Percentiles rank a stretch among this genome's conserved stretches.
Conservation (phyloP, 257 asterid genomes). For the Fraxinus excelsior region DNA sequence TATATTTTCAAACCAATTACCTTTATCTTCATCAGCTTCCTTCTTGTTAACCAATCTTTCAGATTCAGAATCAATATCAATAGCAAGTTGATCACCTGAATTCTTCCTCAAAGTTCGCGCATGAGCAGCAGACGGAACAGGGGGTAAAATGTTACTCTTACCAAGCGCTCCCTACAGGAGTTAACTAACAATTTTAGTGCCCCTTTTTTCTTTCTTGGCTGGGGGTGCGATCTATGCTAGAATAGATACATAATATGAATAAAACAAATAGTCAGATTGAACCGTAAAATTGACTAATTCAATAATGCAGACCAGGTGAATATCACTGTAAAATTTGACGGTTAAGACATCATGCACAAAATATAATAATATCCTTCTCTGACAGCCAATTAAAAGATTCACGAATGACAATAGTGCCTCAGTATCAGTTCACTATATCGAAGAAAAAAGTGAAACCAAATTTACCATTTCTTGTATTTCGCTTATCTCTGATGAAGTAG, state of each 20-base stretch:
- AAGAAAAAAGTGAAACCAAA: constrained; percentile 23
- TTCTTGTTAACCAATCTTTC: constrained; percentile 58
- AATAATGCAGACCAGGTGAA: not conserved
- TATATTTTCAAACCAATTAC: constrained; percentile 32
- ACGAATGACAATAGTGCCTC: not conserved
- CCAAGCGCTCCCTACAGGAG: constrained; percentile 64
- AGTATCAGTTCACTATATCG: constrained; percentile 5
- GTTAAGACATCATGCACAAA: not conserved
- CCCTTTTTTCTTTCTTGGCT: constrained; percentile 7
- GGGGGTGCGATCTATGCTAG: not conserved
- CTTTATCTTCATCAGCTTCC: constrained; percentile 84
- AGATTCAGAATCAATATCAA: constrained; percentile 76
- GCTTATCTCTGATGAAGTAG: constrained; percentile 81
- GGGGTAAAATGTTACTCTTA: constrained; percentile 51
- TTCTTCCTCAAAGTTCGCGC: constrained; percentile 82
- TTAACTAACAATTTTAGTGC: constrained; percentile 23
- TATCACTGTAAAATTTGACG: not conserved
- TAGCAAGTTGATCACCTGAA: constrained; percentile 87
- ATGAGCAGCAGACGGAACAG: constrained; percentile 76
- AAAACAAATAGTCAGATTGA: not conserved
- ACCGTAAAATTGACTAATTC: not conserved
- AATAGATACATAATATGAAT: not conserved
- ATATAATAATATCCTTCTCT: not conserved
- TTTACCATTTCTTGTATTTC: constrained; percentile 88
- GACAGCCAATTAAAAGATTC: not conserved